phyloP scores from a whole-genome alignment of 208 protist species.

The Leishmania arabica region DNA sequence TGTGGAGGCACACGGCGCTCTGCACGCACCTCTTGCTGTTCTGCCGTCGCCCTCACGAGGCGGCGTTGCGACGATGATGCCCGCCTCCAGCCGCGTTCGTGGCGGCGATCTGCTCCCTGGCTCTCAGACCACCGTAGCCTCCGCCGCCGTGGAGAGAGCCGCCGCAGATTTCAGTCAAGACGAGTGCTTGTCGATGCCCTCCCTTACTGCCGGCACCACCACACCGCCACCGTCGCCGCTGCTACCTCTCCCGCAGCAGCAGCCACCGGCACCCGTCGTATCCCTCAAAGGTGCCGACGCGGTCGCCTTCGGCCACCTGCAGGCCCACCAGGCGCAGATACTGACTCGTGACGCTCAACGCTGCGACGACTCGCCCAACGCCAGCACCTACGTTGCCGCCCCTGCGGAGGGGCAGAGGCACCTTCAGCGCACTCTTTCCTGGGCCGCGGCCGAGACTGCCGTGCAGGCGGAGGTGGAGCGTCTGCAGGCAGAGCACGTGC shows the following conservation, averaged over 20 bases:
- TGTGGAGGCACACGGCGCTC: neutral
- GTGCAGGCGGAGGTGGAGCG: slow-evolving; percentile 22
- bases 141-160: neutral
- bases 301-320: slow-evolving; percentile 16
- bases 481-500: slow-evolving; percentile 12
- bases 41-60: neutral
- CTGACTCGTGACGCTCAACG: neutral
- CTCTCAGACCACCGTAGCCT: neutral
- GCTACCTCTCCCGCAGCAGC: neutral
- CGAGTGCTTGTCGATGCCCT: neutral
- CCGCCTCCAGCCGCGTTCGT: neutral
- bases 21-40: neutral
- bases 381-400: neutral
- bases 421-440: neutral
- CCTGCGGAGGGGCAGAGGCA: slow-evolving; percentile 17
- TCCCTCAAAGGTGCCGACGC: slow-evolving; percentile 28
- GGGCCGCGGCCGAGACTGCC: neutral
- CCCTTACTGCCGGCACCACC: neutral
- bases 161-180: neutral
- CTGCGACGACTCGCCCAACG: neutral
- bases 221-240: neutral
- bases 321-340: slow-evolving; percentile 12
- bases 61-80: neutral
- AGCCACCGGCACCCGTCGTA: neutral
- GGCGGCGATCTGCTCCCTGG: neutral